phyloP scores from a whole-genome alignment of 23 red algal genomes.

The Chondrus crispus region DNA sequence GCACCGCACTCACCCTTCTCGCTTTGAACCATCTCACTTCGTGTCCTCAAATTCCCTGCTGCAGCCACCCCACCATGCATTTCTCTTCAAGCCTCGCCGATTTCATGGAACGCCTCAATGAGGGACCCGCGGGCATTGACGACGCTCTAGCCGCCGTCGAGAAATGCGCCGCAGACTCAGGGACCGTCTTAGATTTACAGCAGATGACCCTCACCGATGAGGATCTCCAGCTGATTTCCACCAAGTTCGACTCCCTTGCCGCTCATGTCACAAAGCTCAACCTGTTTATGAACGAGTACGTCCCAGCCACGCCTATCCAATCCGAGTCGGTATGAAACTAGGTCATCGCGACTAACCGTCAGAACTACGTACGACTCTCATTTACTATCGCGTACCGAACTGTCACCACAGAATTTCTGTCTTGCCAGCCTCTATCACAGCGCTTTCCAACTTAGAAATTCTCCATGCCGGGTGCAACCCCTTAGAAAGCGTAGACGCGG shows the following conservation, averaged over 20 bases:
- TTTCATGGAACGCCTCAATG: slow-evolving; percentile 36
- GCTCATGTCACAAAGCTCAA: slow-evolving; percentile 51
- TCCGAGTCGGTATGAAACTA: too few relatives aligned
- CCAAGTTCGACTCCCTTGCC: background rate
- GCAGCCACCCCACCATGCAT: slow-evolving; percentile 27
- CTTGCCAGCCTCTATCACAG: slow-evolving; percentile 50
- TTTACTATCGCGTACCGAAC: background rate
- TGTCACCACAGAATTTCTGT: slow-evolving; percentile 43
- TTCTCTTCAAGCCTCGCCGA: slow-evolving; percentile 53
- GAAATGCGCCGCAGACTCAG: background rate
- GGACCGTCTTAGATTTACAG: slow-evolving; percentile 44
- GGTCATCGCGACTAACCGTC: too few relatives aligned
- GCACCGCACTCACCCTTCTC: background rate
- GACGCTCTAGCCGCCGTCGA: slow-evolving; percentile 43
- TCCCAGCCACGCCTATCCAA: background rate
- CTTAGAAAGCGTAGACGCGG: slow-evolving; percentile 17
- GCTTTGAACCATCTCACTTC: background rate
- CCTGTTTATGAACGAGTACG: slow-evolving; percentile 74
- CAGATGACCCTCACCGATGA: slow-evolving; percentile 62
- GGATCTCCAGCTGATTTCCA: slow-evolving; percentile 30
- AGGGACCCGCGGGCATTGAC: slow-evolving; percentile 41
- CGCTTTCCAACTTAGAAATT: slow-evolving; percentile 33
- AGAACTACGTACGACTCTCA: background rate
- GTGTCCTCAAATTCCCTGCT: background rate
- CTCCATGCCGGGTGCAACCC: slow-evolving; percentile 74